Conservation (phyloP, 2,329 filamentous ascomycete genomes). For the Lasiodiplodia sp. region DNA sequence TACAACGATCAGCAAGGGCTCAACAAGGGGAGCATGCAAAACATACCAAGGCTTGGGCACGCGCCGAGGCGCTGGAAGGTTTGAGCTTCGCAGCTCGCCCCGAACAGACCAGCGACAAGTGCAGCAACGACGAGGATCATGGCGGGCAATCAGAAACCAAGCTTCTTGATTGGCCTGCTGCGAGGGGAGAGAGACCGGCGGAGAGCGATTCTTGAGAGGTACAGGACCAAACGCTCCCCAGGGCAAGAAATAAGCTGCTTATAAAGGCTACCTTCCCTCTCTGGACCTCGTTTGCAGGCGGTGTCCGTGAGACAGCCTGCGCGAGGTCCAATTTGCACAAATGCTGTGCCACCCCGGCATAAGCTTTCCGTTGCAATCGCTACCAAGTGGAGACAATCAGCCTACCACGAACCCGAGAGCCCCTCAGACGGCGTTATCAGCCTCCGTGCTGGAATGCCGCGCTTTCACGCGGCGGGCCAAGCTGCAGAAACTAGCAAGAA, state of each 20-base stretch:
- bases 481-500: not conserved
- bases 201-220: slow-evolving; percentile 7
- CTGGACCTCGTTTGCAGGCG: not conserved
- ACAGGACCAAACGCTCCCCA: not conserved
- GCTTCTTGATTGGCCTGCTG: not conserved
- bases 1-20: slow-evolving; percentile 33
- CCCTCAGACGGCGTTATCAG: not conserved
- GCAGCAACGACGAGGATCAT: slow-evolving; percentile 13
- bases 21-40: not conserved
- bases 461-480: slow-evolving; percentile 10
- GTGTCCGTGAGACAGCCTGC: not conserved
- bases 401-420: no score
- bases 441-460: slow-evolving; percentile 8
- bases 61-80: slow-evolving; percentile 64
- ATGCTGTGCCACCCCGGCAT: slow-evolving; percentile 5
- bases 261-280: not conserved
- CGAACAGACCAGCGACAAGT: slow-evolving; percentile 25
- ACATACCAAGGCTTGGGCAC: slow-evolving; percentile 62
- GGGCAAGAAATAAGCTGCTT: slow-evolving; percentile 8
- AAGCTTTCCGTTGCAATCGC: not conserved
- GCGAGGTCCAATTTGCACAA: slow-evolving; percentile 7
- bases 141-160: not conserved
- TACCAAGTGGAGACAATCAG: not conserved
- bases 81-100: slow-evolving; percentile 49
- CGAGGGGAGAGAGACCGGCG: not conserved